These are phyloP conservation scores for Davidsoniella australis DNA, from an alignment of 2,329 filamentous ascomycete species.

Conservation along the genomic window DNA sequence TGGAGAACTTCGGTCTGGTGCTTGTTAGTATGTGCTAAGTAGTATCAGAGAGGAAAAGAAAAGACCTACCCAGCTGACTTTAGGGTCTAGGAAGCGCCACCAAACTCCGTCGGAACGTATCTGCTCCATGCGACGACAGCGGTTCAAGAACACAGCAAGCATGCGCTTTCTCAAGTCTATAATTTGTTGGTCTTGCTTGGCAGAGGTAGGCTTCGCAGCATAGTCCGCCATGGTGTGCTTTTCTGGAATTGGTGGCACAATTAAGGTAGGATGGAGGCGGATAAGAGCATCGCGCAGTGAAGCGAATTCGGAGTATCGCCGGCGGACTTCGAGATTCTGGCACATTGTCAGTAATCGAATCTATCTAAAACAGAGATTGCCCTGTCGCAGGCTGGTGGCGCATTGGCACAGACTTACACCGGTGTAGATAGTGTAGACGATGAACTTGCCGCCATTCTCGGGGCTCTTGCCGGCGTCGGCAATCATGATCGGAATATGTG, in stretches of 20 bases:
- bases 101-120: slow-evolving; percentile 86
- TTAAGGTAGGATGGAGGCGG: slow-evolving; percentile 80
- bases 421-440: slow-evolving; percentile 92
- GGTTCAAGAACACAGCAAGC: slow-evolving; percentile 86
- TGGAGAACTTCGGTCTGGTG: slow-evolving; percentile 78
- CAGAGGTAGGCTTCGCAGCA: slow-evolving; percentile 90
- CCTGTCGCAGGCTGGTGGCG: neutral
- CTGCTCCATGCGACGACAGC: slow-evolving; percentile 82
- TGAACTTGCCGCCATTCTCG: slow-evolving; percentile 82
- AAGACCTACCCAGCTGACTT: slow-evolving; percentile 78
- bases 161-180: slow-evolving; percentile 95
- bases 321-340: slow-evolving; percentile 84
- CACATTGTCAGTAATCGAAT: slow-evolving; percentile 6
- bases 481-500: slow-evolving; percentile 76
- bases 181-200: slow-evolving; percentile 92
- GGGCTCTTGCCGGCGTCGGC: slow-evolving; percentile 89
- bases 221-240: slow-evolving; percentile 99
- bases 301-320: slow-evolving; percentile 91
- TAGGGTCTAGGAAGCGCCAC: slow-evolving; percentile 95
- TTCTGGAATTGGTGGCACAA: slow-evolving; percentile 93
- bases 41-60: slow-evolving; percentile 13
- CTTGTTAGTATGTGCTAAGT: slow-evolving; percentile 14
- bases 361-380: neutral
- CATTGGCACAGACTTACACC: slow-evolving; percentile 41
- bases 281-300: slow-evolving; percentile 79